A percentile compares a stretch with the other conserved stretches of the same genome.
phyloP scores from a whole-genome alignment of 1,284 basidiomycete genomes.

The Blastosporella zonata region DNA sequence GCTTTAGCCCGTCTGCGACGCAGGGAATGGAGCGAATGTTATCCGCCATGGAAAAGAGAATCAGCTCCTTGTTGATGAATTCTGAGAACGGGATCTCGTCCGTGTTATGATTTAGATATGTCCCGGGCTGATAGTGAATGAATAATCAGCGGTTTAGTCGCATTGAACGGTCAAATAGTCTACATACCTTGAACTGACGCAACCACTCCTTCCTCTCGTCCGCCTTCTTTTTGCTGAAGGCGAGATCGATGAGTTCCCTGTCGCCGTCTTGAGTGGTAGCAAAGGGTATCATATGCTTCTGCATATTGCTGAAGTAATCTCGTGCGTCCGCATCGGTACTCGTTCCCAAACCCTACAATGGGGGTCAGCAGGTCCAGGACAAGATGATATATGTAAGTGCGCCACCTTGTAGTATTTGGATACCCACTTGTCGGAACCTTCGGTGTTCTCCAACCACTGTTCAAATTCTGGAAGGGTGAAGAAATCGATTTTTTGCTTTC shows the following conservation, averaged over 20 bases:
- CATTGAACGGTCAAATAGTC: background rate
- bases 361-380: conserved; percentile 1
- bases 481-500: conserved; percentile 82
- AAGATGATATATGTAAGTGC: conserved; percentile 1
- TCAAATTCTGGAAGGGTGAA: conserved; percentile 99
- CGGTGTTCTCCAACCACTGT: conserved; percentile 83
- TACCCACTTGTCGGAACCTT: conserved; percentile 83
- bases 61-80: conserved; percentile 98
- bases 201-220: conserved; percentile 99
- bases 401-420: conserved; percentile 95
- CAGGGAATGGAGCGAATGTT: conserved; percentile 96
- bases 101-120: conserved; percentile 89
- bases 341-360: conserved; percentile 87
- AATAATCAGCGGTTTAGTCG: too few relatives aligned
- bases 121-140: conserved; percentile 70
- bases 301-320: conserved; percentile 91
- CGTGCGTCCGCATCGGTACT: conserved; percentile 87
- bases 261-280: conserved; percentile 81
- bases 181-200: conserved; percentile 79
- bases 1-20: conserved; percentile 93
- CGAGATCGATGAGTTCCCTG: conserved; percentile 90
- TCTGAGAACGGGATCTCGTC: conserved; percentile 87
- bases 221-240: conserved; percentile 99
- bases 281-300: conserved; percentile 94
- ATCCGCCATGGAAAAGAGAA: conserved; percentile 99